A percentile compares a stretch with the other conserved stretches of the same genome.
Conservation (phyloP, 2,329 filamentous ascomycete genomes). For the Rugonectria rugulosa region DNA sequence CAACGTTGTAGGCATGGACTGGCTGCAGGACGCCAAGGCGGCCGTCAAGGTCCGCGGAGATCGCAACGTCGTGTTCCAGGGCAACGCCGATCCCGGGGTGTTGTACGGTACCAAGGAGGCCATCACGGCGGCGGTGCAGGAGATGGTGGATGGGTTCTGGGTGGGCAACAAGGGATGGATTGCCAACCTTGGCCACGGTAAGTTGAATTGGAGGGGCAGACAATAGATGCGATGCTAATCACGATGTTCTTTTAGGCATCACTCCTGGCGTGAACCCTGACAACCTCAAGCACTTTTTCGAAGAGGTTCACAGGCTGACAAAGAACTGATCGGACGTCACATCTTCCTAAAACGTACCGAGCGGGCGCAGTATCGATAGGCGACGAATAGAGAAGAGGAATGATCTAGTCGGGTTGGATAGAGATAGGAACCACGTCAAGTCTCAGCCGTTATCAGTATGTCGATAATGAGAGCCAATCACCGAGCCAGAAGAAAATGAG, state of each 20-base stretch:
- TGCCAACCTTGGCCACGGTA: constrained; percentile 94
- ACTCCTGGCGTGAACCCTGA: constrained; percentile 95
- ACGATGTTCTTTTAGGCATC: constrained; percentile 67
- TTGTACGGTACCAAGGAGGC: constrained; percentile 84
- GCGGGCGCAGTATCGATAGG: neutral
- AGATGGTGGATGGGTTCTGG: constrained; percentile 88
- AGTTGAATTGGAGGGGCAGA: constrained; percentile 39
- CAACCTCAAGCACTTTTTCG: constrained; percentile 90
- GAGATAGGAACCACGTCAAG: constrained; percentile 3
- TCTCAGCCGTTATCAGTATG: constrained; percentile 11
- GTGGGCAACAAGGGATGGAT: constrained; percentile 91
- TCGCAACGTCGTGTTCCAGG: constrained; percentile 81
- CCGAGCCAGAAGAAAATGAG: constrained; percentile 8
- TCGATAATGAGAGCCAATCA: constrained; percentile 10
- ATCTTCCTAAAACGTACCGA: neutral
- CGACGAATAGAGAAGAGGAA: neutral
- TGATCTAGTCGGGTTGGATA: constrained; percentile 1
- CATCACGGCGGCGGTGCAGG: constrained; percentile 83
- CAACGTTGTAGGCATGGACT: constrained; percentile 93
- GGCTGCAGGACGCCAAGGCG: constrained; percentile 88
- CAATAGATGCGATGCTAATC: constrained; percentile 19
- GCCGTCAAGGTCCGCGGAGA: constrained; percentile 82
- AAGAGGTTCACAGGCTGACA: constrained; percentile 83
- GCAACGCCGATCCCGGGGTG: constrained; percentile 94
- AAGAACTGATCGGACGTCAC: constrained; percentile 44